phyloP scores from a whole-genome alignment of 75 land plant species.

The Chamaecyparis obtusa region DNA sequence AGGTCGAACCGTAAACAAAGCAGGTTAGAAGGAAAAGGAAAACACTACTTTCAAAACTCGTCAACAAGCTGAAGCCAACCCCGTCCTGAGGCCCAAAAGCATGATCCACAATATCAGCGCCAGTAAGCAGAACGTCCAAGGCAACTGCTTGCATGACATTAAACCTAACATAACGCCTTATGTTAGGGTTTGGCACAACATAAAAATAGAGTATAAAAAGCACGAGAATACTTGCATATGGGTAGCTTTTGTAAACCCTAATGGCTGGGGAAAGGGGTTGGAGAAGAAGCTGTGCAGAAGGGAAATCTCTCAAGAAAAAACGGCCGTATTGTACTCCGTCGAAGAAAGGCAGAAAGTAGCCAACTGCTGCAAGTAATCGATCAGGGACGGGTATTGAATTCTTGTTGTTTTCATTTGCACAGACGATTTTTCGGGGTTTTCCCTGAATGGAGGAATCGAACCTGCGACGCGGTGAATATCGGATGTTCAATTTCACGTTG shows the following conservation, averaged over 20 bases:
- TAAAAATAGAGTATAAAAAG: conserved; percentile 70
- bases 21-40: conserved; percentile 66
- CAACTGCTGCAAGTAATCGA: conserved; percentile 61
- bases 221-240: conserved; percentile 58
- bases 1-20: conserved; percentile 58
- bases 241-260: conserved; percentile 56
- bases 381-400: conserved; percentile 42
- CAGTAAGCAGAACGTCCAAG: conserved; percentile 69
- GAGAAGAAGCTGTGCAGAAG: conserved; percentile 39
- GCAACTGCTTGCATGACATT: conserved; percentile 88
- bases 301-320: conserved; percentile 59
- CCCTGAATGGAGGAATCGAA: background rate
- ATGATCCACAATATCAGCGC: conserved; percentile 68
- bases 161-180: conserved; percentile 78
- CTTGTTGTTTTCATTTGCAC: background rate
- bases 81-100: conserved; percentile 48
- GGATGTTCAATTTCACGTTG: background rate
- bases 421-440: background rate
- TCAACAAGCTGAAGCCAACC: conserved; percentile 51
- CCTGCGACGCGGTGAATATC: background rate
- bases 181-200: conserved; percentile 63
- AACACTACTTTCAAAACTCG: conserved; percentile 73
- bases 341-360: conserved; percentile 79
- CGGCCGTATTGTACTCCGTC: conserved; percentile 83
- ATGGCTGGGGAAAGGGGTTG: conserved; percentile 63